A percentile compares a stretch with the other conserved stretches of the same genome.
Conservation (phyloP, 257 asterid species). For the Echium plantagineum region DNA sequence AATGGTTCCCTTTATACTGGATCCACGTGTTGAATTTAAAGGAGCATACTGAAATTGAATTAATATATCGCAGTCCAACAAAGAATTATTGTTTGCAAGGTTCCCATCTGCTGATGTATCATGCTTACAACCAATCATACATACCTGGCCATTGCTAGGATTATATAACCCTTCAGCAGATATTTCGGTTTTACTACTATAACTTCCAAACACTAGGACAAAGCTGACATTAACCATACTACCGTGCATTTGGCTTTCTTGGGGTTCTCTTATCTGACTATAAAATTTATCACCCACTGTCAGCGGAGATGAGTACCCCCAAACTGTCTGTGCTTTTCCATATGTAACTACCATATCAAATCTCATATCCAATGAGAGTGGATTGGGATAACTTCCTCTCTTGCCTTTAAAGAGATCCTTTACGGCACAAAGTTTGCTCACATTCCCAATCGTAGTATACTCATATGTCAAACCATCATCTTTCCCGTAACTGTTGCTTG, state of each 20-base stretch:
- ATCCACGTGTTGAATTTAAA: constrained; percentile 8
- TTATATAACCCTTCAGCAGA: constrained; percentile 53
- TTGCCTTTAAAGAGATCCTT: constrained; percentile 13
- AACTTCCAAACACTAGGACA: neutral
- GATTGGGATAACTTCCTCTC: constrained; percentile 31
- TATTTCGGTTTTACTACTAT: constrained; percentile 14
- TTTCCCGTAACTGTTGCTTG: neutral
- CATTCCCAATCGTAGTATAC: constrained; percentile 36
- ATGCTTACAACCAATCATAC: constrained; percentile 69
- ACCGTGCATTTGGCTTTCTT: constrained; percentile 10
- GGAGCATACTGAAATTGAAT: constrained; percentile 32
- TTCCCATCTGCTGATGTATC: constrained; percentile 2
- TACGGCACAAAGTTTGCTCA: constrained; percentile 16
- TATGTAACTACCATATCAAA: constrained; percentile 30
- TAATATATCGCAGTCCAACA: constrained; percentile 44
- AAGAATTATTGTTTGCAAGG: neutral
- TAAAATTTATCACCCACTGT: constrained; percentile 27
- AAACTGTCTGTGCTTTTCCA: constrained; percentile 11
- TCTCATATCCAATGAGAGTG: constrained; percentile 36
- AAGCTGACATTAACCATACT: constrained; percentile 38
- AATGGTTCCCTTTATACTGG: constrained; percentile 27
- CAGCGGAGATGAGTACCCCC: constrained; percentile 43
- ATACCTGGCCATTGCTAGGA: constrained; percentile 37
- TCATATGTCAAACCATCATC: constrained; percentile 31
- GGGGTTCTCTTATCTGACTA: constrained; percentile 2